A percentile compares a stretch with the other conserved stretches of the same genome.
Conservation (phyloP, 2,329 filamentous ascomycete species). For the Lachnellula arida region DNA sequence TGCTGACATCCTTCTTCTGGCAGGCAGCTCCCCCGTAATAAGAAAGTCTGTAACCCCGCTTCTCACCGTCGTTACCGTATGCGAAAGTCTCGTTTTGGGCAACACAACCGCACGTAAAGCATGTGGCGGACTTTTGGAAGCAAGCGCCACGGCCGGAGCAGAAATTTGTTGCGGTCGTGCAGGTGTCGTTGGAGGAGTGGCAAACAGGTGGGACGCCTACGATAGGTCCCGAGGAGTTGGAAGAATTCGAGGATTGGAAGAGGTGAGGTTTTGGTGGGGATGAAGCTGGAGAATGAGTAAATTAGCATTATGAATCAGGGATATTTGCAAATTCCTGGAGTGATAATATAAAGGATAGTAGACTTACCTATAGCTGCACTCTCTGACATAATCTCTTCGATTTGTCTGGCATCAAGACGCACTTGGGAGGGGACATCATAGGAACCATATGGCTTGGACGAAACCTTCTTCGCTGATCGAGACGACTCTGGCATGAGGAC, state of each 20-base stretch:
- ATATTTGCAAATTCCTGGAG: too few relatives aligned
- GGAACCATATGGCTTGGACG: conserved; percentile 24
- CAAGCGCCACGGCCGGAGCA: conserved; percentile 83
- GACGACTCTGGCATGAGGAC: conserved; percentile 28
- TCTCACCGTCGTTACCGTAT: conserved; percentile 29
- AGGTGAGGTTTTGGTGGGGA: conserved; percentile 10
- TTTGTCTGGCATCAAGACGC: conserved; percentile 20
- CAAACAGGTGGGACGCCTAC: conserved; percentile 56
- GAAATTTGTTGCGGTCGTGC: conserved; percentile 63
- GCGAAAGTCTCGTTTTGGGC: conserved; percentile 41
- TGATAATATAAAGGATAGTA: too few relatives aligned
- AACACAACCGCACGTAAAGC: conserved; percentile 76
- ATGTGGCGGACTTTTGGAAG: conserved; percentile 61
- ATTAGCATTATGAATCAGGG: not conserved
- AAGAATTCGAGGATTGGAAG: conserved; percentile 12
- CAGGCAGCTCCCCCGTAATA: conserved; percentile 84
- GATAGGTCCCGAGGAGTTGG: conserved; percentile 18
- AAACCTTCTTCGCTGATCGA: conserved; percentile 13
- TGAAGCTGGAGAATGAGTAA: conserved; percentile 1
- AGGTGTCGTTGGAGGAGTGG: conserved; percentile 66
- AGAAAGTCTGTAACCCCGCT: conserved; percentile 50
- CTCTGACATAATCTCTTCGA: conserved; percentile 28
- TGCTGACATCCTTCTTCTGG: conserved; percentile 86
- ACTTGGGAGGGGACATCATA: conserved; percentile 24
- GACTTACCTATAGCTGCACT: not conserved